Base-by-base conservation (phyloP, 2,329 filamentous ascomycete species). In the Clarireedia hainanense region DNA sequence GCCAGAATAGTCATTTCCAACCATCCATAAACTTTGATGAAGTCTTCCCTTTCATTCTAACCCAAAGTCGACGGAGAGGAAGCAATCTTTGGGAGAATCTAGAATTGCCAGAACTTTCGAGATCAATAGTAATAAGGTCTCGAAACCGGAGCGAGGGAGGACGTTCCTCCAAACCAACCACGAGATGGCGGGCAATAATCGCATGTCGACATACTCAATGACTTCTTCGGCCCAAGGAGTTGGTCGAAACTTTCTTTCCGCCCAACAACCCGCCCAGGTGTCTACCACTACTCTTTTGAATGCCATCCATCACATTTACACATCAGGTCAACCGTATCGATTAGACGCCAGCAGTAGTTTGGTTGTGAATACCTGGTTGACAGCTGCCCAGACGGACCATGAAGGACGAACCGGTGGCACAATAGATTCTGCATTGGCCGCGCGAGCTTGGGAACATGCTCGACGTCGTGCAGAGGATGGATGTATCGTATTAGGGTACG, bases 291-390 rank as follows among this genome's bases (percentile, higher is more conserved):
- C 91, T 0, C 80, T 97, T 47, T 81, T 99, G 55, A 97, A 97
- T 73, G 83, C 89, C 55, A 80, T 96, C 47, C 94, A 99, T 74
- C 91, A 89, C 64, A 86, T 88, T 67, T 97, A 95, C 72, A 80
- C 89, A 48, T 84, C 88, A 3, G 85, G 84, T 30, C 84, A 90
- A 67, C 83, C 92, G n/a, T 94, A 95, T 70, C 79, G 80, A 60
- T 81, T 99, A 47, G 94, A 99, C 72, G 85, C 91, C 48, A 90
- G 89, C 63, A 94, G 91, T 37, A 96, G 90, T 70, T 72, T 97
- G 40, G 91, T 94, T 0, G 90, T 97, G 62, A 97, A 97, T 74
- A 96, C 91, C 56, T 96, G 91, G 91, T 80, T 94, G 52, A 95
- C 89, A 3, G 89, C 89, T 17, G 79, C 83, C 27, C 88, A 88